A percentile compares a stretch with the other conserved stretches of the same genome.
phyloP scores from a whole-genome alignment of 2,329 filamentous ascomycete species.

The Colletotrichum gigasporum region DNA sequence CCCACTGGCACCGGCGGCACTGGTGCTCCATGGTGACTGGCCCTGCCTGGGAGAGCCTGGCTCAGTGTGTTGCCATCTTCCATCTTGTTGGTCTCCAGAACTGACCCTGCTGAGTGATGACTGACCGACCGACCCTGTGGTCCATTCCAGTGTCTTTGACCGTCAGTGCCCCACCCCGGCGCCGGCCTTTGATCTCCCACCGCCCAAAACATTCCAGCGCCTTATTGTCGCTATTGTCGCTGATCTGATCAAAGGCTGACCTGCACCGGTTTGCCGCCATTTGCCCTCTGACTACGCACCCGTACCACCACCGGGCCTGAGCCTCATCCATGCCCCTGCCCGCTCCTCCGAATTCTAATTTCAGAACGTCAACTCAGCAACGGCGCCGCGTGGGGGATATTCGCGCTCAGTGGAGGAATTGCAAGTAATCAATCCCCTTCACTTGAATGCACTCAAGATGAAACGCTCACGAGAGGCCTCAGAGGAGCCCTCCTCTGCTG shows the following conservation, averaged over 20 bases:
- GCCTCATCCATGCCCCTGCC: constrained; percentile 1
- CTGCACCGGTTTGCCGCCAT: no score
- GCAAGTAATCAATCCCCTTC: constrained; percentile 30
- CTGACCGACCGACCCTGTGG: not conserved
- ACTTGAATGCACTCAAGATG: constrained; percentile 50
- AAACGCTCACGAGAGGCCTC: constrained; percentile 71
- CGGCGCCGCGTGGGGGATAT: not conserved
- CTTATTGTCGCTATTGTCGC: not conserved
- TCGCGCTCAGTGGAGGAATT: constrained; percentile 9
- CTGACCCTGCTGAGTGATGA: constrained; percentile 1
- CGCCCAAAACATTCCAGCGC: constrained; percentile 10
- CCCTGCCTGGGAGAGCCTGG: not conserved
- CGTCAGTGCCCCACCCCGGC: constrained; percentile 26
- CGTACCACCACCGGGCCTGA: not conserved
- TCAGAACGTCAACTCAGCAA: constrained; percentile 5
- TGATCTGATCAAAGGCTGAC: not conserved
- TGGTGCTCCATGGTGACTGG: not conserved
- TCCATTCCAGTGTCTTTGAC: constrained; percentile 21
- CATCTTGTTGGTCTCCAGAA: not conserved
- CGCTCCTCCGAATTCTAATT: not conserved
- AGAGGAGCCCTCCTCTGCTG: constrained; percentile 52
- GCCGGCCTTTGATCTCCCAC: constrained; percentile 14
- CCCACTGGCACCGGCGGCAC: not conserved
- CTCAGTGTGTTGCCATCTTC: no score
- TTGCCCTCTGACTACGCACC: not conserved